Evolutionary conservation across 352 stramenopile species (phyloP).

Genomic region (Pelagophyceae sp.): DNA sequence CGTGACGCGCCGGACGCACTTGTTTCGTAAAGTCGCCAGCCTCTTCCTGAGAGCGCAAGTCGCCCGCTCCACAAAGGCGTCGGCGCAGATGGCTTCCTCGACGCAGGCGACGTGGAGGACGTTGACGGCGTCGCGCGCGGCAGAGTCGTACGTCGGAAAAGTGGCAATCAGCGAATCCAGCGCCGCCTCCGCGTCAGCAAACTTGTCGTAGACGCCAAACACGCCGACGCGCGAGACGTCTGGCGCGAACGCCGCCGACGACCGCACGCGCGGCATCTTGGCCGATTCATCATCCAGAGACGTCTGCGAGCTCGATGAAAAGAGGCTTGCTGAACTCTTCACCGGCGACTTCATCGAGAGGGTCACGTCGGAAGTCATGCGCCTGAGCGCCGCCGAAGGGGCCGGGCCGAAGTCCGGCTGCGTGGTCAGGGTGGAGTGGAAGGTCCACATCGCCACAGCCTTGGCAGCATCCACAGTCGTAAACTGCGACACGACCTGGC

Average conservation of each 20-base stretch:
- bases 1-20: constrained; percentile 54
- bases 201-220: neutral
- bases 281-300: too few relatives aligned
- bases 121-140: neutral
- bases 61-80: constrained; percentile 42
- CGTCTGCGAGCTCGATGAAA: too few relatives aligned
- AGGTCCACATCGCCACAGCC: neutral
- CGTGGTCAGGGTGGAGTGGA: too few relatives aligned
- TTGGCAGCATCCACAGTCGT: neutral
- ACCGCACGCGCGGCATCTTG: too few relatives aligned
- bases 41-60: constrained; percentile 43
- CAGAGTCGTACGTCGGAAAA: neutral
- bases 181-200: neutral
- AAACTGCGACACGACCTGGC: constrained; percentile 26
- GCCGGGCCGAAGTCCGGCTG: too few relatives aligned
- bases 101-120: neutral
- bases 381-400: too few relatives aligned
- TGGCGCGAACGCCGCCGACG: neutral
- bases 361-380: neutral
- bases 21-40: constrained; percentile 43
- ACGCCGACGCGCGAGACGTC: neutral
- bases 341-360: neutral
- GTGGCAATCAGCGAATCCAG: neutral
- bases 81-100: constrained; percentile 33
- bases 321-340: too few relatives aligned